phyloP scores from a whole-genome alignment of 371 early-diverging fungal species.

The Mucor mucedo region DNA sequence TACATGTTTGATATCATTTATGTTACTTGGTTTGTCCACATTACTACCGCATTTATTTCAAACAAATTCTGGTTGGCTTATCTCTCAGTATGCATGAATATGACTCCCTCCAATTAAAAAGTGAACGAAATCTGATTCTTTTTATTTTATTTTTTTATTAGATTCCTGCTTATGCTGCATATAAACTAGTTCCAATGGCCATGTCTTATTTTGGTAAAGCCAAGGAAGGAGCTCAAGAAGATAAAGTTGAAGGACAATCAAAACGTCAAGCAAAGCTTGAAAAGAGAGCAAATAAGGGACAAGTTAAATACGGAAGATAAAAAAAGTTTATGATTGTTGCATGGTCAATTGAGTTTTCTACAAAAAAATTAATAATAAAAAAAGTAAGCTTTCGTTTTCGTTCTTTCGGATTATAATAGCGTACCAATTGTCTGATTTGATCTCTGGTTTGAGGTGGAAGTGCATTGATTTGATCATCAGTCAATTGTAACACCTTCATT shows the following conservation, averaged over 20 bases:
- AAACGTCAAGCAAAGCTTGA: slow-evolving; percentile 68
- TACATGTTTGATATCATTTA: slow-evolving; percentile 88
- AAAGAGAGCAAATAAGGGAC: slow-evolving; percentile 58
- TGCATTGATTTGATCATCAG: slow-evolving; percentile 59
- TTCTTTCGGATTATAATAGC: background rate
- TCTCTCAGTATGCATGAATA: slow-evolving; percentile 46
- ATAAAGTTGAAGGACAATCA: slow-evolving; percentile 44
- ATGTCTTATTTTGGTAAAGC: slow-evolving; percentile 54
- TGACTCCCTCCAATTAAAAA: slow-evolving; percentile 5
- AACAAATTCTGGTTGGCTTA: slow-evolving; percentile 76
- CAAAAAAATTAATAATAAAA: background rate
- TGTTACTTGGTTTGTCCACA: slow-evolving; percentile 81
- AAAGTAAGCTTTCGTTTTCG: background rate
- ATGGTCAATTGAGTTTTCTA: slow-evolving; percentile 42
- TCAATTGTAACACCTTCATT: slow-evolving; percentile 58
- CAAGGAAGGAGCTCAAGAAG: slow-evolving; percentile 15
- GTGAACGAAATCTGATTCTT: background rate
- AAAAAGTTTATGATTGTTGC: slow-evolving; percentile 20
- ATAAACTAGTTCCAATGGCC: slow-evolving; percentile 61
- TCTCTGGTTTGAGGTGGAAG: slow-evolving; percentile 59
- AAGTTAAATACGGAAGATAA: slow-evolving; percentile 49
- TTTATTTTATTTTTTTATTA: slow-evolving; percentile 17
- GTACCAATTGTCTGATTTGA: slow-evolving; percentile 59
- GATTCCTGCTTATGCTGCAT: slow-evolving; percentile 71
- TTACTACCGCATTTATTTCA: slow-evolving; percentile 69